A percentile compares a stretch with the other conserved stretches of the same genome.
Conservation (phyloP, 1,284 basidiomycete genomes). For the Ustilago curta region DNA sequence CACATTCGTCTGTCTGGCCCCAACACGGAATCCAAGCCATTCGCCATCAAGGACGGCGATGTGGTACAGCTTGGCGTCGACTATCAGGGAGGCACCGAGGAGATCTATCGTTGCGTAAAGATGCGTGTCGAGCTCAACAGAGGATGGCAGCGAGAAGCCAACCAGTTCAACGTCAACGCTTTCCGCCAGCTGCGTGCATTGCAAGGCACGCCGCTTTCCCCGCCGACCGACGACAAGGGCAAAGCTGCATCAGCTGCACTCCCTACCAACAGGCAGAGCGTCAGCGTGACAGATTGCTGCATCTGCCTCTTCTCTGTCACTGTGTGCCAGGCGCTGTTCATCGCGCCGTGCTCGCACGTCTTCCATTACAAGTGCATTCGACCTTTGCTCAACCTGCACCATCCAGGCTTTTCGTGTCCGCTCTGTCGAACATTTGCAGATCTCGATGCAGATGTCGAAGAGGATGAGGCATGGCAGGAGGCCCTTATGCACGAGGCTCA, state of each 20-base stretch:
- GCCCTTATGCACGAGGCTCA: slow-evolving; percentile 56
- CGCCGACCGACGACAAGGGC: slow-evolving; percentile 30
- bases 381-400: slow-evolving; percentile 84
- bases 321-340: slow-evolving; percentile 95
- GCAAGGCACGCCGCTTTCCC: slow-evolving; percentile 69
- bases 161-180: slow-evolving; percentile 91
- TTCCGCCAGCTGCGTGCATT: slow-evolving; percentile 83
- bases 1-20: slow-evolving; percentile 89
- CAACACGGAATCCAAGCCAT: slow-evolving; percentile 79
- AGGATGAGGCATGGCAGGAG: slow-evolving; percentile 66
- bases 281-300: slow-evolving; percentile 67
- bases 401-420: slow-evolving; percentile 94
- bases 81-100: slow-evolving; percentile 96
- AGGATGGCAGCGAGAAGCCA: slow-evolving; percentile 86
- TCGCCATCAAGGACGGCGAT: slow-evolving; percentile 90
- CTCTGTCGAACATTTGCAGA: slow-evolving; percentile 87
- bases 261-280: slow-evolving; percentile 55
- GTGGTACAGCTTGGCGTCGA: slow-evolving; percentile 96
- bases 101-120: slow-evolving; percentile 98
- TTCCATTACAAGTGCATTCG: slow-evolving; percentile 99
- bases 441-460: slow-evolving; percentile 93
- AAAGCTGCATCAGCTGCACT: slow-evolving; percentile 24
- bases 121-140: slow-evolving; percentile 87
- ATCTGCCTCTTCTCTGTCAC: slow-evolving; percentile 84
- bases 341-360: slow-evolving; percentile 85